These are phyloP conservation scores for Termitomyces sp. DNA, from an alignment of 768 basidiomycete species.

Conservation along the genomic window DNA sequence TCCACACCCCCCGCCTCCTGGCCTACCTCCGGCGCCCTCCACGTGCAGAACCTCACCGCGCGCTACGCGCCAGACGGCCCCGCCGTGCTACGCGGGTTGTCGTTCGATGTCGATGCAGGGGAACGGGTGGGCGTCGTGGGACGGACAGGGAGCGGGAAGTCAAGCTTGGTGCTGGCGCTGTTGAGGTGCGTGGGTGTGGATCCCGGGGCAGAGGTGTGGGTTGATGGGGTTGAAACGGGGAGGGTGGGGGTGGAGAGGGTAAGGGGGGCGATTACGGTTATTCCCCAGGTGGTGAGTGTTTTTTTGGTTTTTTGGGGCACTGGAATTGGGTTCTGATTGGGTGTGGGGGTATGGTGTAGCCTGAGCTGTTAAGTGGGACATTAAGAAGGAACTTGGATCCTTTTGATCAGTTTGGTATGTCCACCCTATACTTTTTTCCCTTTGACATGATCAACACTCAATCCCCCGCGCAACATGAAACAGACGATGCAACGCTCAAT, in stretches of 20 bases:
- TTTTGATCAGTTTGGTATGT: constrained; percentile 43
- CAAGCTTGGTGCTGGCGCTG: constrained; percentile 51
- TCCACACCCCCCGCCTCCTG: constrained; percentile 56
- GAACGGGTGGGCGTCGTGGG: constrained; percentile 49
- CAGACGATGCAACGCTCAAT: constrained; percentile 38
- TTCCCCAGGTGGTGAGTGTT: constrained; percentile 39
- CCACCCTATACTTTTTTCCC: no score
- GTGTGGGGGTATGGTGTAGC: constrained; percentile 18
- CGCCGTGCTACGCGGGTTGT: constrained; percentile 30
- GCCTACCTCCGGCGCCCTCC: constrained; percentile 35
- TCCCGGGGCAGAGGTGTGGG: constrained; percentile 40
- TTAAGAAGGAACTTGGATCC: constrained; percentile 65
- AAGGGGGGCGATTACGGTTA: constrained; percentile 54
- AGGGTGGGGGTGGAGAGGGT: constrained; percentile 50
- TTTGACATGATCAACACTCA: no score
- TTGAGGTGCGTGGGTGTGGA: constrained; percentile 52
- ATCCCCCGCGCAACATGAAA: background rate
- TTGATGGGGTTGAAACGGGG: constrained; percentile 46
- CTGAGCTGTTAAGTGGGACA: constrained; percentile 55
- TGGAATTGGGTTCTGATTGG: no score
- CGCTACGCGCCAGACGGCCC: constrained; percentile 40
- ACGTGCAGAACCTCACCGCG: constrained; percentile 26
- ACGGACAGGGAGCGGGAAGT: constrained; percentile 24
- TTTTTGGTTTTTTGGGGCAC: background rate
- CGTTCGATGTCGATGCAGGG: constrained; percentile 48